A percentile compares a stretch with the other conserved stretches of the same genome.
Conservation (phyloP, 2,329 filamentous ascomycete species). For the Sporothrix inflata region DNA sequence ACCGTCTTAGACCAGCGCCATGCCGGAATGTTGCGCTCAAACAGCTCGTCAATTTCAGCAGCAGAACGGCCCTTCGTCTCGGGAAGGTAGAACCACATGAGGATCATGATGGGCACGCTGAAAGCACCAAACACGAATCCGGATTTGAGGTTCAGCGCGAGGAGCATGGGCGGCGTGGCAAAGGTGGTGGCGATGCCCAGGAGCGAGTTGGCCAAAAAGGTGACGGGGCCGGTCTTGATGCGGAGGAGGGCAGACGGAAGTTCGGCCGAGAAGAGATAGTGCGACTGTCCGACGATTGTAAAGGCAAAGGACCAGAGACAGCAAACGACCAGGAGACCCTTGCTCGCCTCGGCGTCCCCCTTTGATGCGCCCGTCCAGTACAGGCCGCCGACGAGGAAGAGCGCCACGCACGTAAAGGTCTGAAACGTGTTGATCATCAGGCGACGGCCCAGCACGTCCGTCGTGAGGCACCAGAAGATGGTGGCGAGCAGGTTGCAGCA, state of each 20-base stretch:
- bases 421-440: slow-evolving; percentile 22
- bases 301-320: slow-evolving; percentile 28
- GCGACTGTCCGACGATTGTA: slow-evolving; percentile 20
- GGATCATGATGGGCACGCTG: slow-evolving; percentile 24
- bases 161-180: slow-evolving; percentile 29
- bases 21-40: slow-evolving; percentile 29
- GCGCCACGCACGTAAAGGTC: slow-evolving; percentile 18
- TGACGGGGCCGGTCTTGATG: slow-evolving; percentile 29
- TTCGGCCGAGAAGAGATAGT: slow-evolving; percentile 29
- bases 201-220: slow-evolving; percentile 27
- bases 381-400: slow-evolving; percentile 28
- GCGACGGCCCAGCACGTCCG: slow-evolving; percentile 22
- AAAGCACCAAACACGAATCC: slow-evolving; percentile 29
- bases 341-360: slow-evolving; percentile 25
- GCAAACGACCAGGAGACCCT: slow-evolving; percentile 25
- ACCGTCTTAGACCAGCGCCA: slow-evolving; percentile 27
- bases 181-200: slow-evolving; percentile 29
- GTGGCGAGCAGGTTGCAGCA: slow-evolving; percentile 28
- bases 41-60: slow-evolving; percentile 31
- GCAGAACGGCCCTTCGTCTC: slow-evolving; percentile 30
- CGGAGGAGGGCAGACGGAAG: slow-evolving; percentile 28
- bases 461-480: slow-evolving; percentile 25
- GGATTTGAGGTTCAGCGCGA: slow-evolving; percentile 23
- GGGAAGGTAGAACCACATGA: slow-evolving; percentile 28
- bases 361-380: slow-evolving; percentile 25